Conservation (phyloP, 2,329 filamentous ascomycete species). For the Colletotrichum sp. region DNA sequence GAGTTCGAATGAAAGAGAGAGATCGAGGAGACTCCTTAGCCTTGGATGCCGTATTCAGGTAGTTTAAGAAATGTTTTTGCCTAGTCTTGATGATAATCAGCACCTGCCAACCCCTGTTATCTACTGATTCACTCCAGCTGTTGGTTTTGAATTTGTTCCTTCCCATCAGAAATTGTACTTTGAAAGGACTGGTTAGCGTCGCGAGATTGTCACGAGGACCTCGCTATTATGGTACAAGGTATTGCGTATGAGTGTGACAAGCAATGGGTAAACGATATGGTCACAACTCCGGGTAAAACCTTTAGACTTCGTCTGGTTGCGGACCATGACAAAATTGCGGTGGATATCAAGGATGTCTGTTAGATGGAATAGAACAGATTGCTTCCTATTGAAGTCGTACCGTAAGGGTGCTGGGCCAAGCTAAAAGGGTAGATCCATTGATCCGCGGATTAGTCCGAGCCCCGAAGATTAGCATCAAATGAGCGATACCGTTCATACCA, state of each 20-base stretch:
- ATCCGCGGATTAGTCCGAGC: neutral
- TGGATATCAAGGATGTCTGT: neutral
- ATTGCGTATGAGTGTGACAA: neutral
- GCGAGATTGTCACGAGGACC: neutral
- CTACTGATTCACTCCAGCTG: fast-evolving
- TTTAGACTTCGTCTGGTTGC: neutral
- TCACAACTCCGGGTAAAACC: neutral
- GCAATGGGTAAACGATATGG: neutral
- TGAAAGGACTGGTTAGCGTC: fast-evolving
- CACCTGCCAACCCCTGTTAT: neutral
- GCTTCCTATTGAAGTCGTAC: neutral
- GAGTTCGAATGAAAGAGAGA: neutral
- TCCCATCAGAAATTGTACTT: fast-evolving
- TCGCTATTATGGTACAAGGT: neutral
- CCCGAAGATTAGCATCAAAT: neutral
- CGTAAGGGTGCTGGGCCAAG: neutral
- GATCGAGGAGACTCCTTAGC: neutral
- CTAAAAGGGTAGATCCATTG: neutral
- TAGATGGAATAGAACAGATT: neutral
- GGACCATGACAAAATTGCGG: neutral
- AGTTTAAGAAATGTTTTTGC: neutral
- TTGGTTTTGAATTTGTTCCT: neutral
- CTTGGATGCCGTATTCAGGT: neutral
- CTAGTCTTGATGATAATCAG: neutral
- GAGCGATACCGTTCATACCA: neutral